These are phyloP conservation scores for Colletotrichum tropicicola DNA, from an alignment of 2,329 filamentous ascomycete species.

Conservation along the genomic window DNA sequence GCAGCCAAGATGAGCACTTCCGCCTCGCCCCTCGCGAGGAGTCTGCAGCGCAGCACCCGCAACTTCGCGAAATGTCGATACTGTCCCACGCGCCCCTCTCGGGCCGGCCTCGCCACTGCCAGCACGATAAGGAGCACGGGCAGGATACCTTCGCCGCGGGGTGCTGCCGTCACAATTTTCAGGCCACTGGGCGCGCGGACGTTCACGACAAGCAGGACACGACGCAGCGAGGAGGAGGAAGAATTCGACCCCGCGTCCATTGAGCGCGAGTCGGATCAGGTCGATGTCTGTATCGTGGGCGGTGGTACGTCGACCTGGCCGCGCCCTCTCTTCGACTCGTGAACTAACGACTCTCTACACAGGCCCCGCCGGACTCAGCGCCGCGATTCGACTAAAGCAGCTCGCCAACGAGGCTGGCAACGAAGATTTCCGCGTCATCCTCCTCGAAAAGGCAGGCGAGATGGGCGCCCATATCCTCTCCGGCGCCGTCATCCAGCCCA, in stretches of 20 bases:
- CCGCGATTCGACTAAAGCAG: constrained; percentile 95
- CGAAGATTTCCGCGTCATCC: constrained; percentile 91
- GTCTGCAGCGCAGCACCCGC: constrained; percentile 48
- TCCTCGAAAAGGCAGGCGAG: constrained; percentile 95
- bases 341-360: constrained; percentile 1
- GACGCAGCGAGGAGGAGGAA: constrained; percentile 43
- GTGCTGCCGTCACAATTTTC: constrained; percentile 12
- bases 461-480: constrained; percentile 95
- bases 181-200: constrained; percentile 16
- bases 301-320: constrained; percentile 64
- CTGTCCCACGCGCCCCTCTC: constrained; percentile 34
- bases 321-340: background rate
- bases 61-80: constrained; percentile 39
- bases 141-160: constrained; percentile 1
- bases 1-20: constrained; percentile 17
- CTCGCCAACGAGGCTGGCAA: constrained; percentile 94
- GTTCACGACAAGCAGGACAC: constrained; percentile 26
- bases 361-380: constrained; percentile 91
- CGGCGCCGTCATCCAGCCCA: constrained; percentile 92
- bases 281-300: constrained; percentile 96
- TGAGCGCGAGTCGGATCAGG: constrained; percentile 90
- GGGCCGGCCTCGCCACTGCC: constrained; percentile 19
- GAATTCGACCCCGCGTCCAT: constrained; percentile 74
- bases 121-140: background rate
- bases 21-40: constrained; percentile 46